phyloP scores from a whole-genome alignment of 2,329 filamentous ascomycete genomes.

The Hypoxylon sp. region DNA sequence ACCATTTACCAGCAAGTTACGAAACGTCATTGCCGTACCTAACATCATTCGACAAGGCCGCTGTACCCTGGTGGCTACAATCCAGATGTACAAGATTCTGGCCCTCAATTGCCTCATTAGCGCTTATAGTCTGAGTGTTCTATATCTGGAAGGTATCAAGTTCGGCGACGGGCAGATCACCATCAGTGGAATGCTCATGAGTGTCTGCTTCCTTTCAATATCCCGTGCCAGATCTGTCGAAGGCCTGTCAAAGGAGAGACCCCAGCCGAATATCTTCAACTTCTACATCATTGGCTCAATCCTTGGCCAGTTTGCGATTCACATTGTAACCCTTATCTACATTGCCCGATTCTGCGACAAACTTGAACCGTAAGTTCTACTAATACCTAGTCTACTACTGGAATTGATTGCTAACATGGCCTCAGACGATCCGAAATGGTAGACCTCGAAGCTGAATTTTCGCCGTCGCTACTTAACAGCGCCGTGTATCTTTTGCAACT shows the following conservation, averaged over 20 bases:
- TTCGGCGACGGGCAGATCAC: slow-evolving; percentile 98
- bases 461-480: slow-evolving; percentile 92
- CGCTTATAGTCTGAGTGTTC: slow-evolving; percentile 94
- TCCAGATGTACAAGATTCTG: slow-evolving; percentile 99
- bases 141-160: slow-evolving; percentile 98
- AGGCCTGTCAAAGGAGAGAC: slow-evolving; percentile 93
- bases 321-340: slow-evolving; percentile 94
- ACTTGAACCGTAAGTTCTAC: slow-evolving; percentile 81
- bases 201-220: slow-evolving; percentile 97
- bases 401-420: slow-evolving; percentile 44
- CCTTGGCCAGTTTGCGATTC: slow-evolving; percentile 94
- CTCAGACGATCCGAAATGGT: slow-evolving; percentile 68
- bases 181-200: slow-evolving; percentile 99
- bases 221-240: slow-evolving; percentile 98
- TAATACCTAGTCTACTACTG: neutral
- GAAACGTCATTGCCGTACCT: slow-evolving; percentile 95
- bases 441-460: slow-evolving; percentile 94
- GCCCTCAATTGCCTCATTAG: slow-evolving; percentile 98
- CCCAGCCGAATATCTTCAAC: slow-evolving; percentile 99
- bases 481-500: slow-evolving; percentile 97
- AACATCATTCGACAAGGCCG: slow-evolving; percentile 98
- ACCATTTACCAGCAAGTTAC: slow-evolving; percentile 96
- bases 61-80: slow-evolving; percentile 96
- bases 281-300: slow-evolving; percentile 98
- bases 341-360: slow-evolving; percentile 88